A percentile compares a stretch with the other conserved stretches of the same genome.
phyloP scores from a whole-genome alignment of 75 land plant species.

The Selaginella moellendorffii region DNA sequence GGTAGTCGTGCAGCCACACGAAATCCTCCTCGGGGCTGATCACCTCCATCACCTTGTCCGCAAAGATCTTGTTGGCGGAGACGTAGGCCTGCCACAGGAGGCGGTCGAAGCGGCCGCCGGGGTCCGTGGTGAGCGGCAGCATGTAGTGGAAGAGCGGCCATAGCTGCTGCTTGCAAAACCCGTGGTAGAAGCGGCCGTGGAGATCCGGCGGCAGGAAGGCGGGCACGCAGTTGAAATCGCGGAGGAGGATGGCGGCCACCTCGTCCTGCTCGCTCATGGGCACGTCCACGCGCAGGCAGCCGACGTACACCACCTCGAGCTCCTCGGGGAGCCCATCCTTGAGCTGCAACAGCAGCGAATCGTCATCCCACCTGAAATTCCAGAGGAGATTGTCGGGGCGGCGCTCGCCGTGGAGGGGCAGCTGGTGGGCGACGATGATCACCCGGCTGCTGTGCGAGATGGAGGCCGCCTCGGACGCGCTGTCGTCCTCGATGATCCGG shows the following conservation, averaged over 20 bases:
- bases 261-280: conserved; percentile 56
- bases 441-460: conserved; percentile 19
- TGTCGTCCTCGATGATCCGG: conserved; percentile 12
- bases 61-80: conserved; percentile 68
- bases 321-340: conserved; percentile 64
- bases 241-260: conserved; percentile 44
- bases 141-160: conserved; percentile 83
- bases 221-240: conserved; percentile 59
- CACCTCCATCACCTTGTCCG: conserved; percentile 75
- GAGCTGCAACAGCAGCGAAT: conserved; percentile 50
- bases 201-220: conserved; percentile 55
- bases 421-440: conserved; percentile 56
- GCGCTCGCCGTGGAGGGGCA: conserved; percentile 44
- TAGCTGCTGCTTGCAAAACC: conserved; percentile 67
- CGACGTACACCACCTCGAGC: conserved; percentile 51
- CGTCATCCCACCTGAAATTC: conserved; percentile 68
- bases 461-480: conserved; percentile 27
- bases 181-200: conserved; percentile 46
- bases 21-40: conserved; percentile 67
- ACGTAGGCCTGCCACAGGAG: conserved; percentile 74
- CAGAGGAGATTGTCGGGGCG: conserved; percentile 20
- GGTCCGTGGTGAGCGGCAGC: conserved; percentile 63
- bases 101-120: conserved; percentile 61
- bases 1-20: conserved; percentile 83
- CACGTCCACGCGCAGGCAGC: conserved; percentile 43